A percentile compares a stretch with the other conserved stretches of the same genome.
phyloP scores from a whole-genome alignment of 768 basidiomycete species.

The Boletus huronensis region DNA sequence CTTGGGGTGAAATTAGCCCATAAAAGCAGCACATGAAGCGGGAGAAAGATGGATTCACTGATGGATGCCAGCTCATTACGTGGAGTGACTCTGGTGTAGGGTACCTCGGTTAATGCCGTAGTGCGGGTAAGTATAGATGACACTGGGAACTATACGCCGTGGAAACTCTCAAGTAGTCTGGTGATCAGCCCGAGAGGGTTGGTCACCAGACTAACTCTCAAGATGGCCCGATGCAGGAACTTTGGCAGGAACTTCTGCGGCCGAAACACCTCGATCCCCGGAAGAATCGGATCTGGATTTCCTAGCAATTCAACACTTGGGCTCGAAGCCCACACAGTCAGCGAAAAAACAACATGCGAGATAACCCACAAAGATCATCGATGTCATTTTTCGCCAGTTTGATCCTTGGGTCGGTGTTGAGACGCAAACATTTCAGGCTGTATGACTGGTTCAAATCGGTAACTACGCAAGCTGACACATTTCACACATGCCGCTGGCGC shows the following conservation, averaged over 20 bases:
- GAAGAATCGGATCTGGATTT: no score
- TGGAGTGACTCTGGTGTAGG: no score
- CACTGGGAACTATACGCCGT: neutral
- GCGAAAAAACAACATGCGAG: neutral
- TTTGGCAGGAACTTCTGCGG: neutral
- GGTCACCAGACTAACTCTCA: no score
- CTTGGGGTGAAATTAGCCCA: neutral
- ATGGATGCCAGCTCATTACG: neutral
- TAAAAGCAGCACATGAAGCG: neutral
- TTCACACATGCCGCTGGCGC: neutral
- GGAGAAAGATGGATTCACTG: neutral
- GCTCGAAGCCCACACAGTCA: neutral
- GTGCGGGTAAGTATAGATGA: no score
- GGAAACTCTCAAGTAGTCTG: no score
- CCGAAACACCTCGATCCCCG: neutral
- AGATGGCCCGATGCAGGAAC: no score
- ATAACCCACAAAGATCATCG: neutral
- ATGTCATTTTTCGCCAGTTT: neutral
- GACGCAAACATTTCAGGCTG: no score
- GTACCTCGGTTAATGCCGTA: neutral
- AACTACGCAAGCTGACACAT: neutral
- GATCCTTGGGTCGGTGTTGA: neutral
- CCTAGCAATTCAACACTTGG: neutral
- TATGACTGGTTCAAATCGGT: no score
- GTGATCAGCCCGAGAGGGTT: no score